phyloP scores from a whole-genome alignment of 2,329 filamentous ascomycete species.

The Nectriaceae sp. region DNA sequence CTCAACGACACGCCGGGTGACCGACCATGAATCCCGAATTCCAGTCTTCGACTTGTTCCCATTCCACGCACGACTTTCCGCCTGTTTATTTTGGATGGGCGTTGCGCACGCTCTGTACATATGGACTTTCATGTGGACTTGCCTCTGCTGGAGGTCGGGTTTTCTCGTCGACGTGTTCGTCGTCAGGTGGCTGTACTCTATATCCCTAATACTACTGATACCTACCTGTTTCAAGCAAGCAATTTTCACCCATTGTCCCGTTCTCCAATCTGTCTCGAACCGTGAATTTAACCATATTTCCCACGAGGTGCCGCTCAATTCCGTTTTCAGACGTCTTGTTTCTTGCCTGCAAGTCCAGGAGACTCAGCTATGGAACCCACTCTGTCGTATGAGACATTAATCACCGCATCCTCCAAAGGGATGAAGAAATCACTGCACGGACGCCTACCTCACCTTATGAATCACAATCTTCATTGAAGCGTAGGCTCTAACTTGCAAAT shows the following conservation, averaged over 20 bases:
- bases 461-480: no score
- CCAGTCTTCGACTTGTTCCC: conserved; percentile 18
- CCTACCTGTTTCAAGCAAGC: conserved; percentile 33
- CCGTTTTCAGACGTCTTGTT: no score
- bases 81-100: background rate
- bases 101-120: conserved; percentile 25
- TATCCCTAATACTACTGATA: conserved; percentile 38
- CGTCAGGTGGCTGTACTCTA: conserved; percentile 31
- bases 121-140: conserved; percentile 23
- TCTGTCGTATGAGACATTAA: no score
- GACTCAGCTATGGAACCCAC: no score
- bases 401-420: no score
- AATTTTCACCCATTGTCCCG: conserved; percentile 1
- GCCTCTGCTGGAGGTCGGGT: conserved; percentile 31
- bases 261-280: background rate
- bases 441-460: no score
- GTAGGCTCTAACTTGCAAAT: no score
- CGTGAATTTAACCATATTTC: no score
- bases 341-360: no score
- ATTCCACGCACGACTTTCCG: background rate
- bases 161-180: conserved; percentile 32
- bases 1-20: conserved; percentile 32
- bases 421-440: no score
- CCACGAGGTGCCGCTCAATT: no score
- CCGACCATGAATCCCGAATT: conserved; percentile 31